Percentiles rank a stretch among this genome's conserved stretches.
Evolutionary conservation across 1,284 basidiomycete genomes (phyloP).

Genomic region (Uromyces viciae-fabae): DNA sequence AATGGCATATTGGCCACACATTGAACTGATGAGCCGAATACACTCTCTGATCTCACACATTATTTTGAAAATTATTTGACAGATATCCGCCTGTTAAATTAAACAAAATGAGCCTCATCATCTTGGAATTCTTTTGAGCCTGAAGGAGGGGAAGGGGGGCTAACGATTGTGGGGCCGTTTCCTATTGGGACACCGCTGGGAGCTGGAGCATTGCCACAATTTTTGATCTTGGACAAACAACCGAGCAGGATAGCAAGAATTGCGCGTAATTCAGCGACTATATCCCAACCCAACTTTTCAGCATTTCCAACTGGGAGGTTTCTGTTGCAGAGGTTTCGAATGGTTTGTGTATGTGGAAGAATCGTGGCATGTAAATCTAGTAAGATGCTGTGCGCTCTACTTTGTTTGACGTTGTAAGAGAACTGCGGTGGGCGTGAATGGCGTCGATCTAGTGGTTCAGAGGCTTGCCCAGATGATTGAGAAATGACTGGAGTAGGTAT

Average conservation of each 20-base stretch:
- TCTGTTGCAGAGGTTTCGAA: not conserved
- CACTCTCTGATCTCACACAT: slow-evolving; percentile 16
- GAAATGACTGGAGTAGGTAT: too few relatives aligned
- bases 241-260: not conserved
- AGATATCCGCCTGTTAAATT: slow-evolving; percentile 1
- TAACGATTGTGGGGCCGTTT: not conserved
- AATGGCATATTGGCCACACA: not conserved
- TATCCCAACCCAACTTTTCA: not conserved
- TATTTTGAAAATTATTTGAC: not conserved
- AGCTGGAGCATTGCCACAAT: not conserved
- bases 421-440: too few relatives aligned
- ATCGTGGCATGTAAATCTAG: not conserved
- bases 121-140: too few relatives aligned
- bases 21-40: not conserved
- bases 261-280: not conserved
- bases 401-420: slow-evolving; percentile 13
- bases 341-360: not conserved
- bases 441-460: too few relatives aligned
- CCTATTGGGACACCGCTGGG: slow-evolving; percentile 3
- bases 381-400: not conserved
- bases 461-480: too few relatives aligned
- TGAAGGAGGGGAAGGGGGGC: too few relatives aligned
- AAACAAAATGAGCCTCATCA: not conserved
- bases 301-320: not conserved
- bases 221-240: not conserved